Conservation (phyloP, 306 rosid species). For the Lotus japonicus region DNA sequence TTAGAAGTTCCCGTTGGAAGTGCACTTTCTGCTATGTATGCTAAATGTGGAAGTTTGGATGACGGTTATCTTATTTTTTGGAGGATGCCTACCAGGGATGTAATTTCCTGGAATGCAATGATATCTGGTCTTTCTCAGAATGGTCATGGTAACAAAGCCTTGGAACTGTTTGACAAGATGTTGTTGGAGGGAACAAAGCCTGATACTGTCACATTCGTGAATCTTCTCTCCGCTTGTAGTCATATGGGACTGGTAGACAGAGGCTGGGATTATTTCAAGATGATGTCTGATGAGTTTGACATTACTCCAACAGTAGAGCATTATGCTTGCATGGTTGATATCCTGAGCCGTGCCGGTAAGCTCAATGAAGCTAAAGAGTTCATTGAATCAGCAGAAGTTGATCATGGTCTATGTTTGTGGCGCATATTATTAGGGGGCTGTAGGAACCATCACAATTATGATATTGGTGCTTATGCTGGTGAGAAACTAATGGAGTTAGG, state of each 20-base stretch:
- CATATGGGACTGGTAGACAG: slow-evolving; percentile 72
- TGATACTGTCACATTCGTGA: slow-evolving; percentile 63
- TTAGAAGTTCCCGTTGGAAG: slow-evolving; percentile 76
- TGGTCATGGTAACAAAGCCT: slow-evolving; percentile 60
- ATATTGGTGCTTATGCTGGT: slow-evolving; percentile 75
- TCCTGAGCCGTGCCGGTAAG: slow-evolving; percentile 80
- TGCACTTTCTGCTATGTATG: slow-evolving; percentile 83
- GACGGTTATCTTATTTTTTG: slow-evolving; percentile 57
- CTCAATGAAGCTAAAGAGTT: slow-evolving; percentile 69
- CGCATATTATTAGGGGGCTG: slow-evolving; percentile 77
- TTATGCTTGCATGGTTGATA: slow-evolving; percentile 87
- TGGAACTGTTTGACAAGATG: slow-evolving; percentile 74
- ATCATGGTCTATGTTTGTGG: slow-evolving; percentile 75
- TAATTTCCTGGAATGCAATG: slow-evolving; percentile 86
- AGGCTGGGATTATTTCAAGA: slow-evolving; percentile 60
- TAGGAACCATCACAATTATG: slow-evolving; percentile 57
- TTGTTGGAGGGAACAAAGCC: slow-evolving; percentile 52
- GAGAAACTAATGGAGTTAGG: slow-evolving; percentile 77
- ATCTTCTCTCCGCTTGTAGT: slow-evolving; percentile 77
- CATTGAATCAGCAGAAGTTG: slow-evolving; percentile 66
- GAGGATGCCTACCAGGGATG: slow-evolving; percentile 62
- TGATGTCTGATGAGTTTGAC: slow-evolving; percentile 58
- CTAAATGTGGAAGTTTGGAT: slow-evolving; percentile 73
- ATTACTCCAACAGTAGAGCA: slow-evolving; percentile 64
- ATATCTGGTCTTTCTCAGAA: slow-evolving; percentile 87